Evolutionary conservation across 352 stramenopile genomes (phyloP), one percentile per base, ranked within the genome.

Genomic region (Phytophthora palmivora): DNA sequence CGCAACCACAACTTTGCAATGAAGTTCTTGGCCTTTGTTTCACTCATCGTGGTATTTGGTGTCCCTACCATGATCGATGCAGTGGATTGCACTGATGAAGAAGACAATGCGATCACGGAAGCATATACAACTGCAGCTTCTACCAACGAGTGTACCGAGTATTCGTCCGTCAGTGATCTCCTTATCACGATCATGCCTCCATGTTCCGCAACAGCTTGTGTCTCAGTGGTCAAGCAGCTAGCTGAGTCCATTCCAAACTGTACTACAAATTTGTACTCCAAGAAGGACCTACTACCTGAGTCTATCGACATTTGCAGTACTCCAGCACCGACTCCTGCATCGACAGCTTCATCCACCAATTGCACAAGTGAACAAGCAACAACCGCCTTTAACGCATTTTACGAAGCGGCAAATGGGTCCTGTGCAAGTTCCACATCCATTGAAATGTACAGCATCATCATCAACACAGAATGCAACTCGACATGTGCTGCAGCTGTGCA

Each of bases 401-500:
- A 57, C 19, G 33, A 52, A 18, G 37, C 53, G 8, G 47, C 60
- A n/a, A 55, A 54, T 11, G 46, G 26, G 4, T 24, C 45, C 1
- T 69, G 60, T 46, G 45, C 53, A 6, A 42, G 21, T n/a, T 51
- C 49, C 26, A 56, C 67, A 12, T 63, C 42, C 7, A 60, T 79
- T 43, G 53, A 64, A 38, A 39, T 50, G 36, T 76, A 64, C 50
- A 39, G 47, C 19, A 62, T 79, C 47, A 58, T 53, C 32, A 74
- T 79, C 52, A 50, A 67, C 42, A 72, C 71, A 3, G 42, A 44
- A 24, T 79, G 71, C 52, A 58, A 54, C 45, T 76, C 67, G 10
- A 47, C 42, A 16, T 79, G 71, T 22, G 71, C 63, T 26, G 18
- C 43, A 4, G 22, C 32, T 6, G 30, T 79, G 10, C 60, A 48